Evolutionary conservation across 805 yeast species (phyloP).

Genomic region (Yarrowia sp.): DNA sequence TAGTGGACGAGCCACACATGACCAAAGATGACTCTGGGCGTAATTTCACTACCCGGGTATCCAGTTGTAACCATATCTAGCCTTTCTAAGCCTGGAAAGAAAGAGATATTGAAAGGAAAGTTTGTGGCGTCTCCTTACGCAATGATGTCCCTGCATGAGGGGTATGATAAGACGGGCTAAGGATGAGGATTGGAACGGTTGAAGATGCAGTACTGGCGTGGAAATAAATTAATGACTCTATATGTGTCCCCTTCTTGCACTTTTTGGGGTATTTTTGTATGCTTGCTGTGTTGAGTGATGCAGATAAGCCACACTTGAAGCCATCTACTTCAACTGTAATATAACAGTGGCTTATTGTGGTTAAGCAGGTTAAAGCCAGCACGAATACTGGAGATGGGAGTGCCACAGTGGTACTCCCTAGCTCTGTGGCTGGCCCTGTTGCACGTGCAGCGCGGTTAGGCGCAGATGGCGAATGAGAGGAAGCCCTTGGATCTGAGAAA

Average conservation of each 20-base stretch:
- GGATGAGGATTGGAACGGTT: background rate
- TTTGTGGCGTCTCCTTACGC: slow-evolving; percentile 30
- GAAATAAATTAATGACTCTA: slow-evolving; percentile 7
- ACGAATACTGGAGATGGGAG: background rate
- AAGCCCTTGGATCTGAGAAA: too few species aligned
- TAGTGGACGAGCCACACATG: slow-evolving; percentile 31
- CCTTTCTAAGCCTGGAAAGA: background rate
- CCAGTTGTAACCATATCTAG: background rate
- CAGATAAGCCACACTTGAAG: slow-evolving; percentile 20
- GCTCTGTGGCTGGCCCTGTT: slow-evolving; percentile 18
- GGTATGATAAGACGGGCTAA: background rate
- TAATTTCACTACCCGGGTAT: slow-evolving; percentile 1
- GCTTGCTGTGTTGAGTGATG: background rate
- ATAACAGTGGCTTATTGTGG: slow-evolving; percentile 18
- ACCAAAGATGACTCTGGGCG: slow-evolving; percentile 12
- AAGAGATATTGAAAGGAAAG: background rate
- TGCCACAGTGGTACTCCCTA: background rate
- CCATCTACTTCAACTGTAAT: background rate
- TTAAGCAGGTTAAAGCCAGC: slow-evolving; percentile 14
- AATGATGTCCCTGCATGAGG: slow-evolving; percentile 33
- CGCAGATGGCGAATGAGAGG: slow-evolving; percentile 2
- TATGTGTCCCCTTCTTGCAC: too few species aligned
- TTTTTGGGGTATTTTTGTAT: background rate
- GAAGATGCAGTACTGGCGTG: background rate
- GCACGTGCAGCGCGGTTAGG: slow-evolving; percentile 19